These are phyloP conservation scores for Cercospora sesami DNA, from an alignment of 2,329 filamentous ascomycete genomes.

Conservation along the genomic window DNA sequence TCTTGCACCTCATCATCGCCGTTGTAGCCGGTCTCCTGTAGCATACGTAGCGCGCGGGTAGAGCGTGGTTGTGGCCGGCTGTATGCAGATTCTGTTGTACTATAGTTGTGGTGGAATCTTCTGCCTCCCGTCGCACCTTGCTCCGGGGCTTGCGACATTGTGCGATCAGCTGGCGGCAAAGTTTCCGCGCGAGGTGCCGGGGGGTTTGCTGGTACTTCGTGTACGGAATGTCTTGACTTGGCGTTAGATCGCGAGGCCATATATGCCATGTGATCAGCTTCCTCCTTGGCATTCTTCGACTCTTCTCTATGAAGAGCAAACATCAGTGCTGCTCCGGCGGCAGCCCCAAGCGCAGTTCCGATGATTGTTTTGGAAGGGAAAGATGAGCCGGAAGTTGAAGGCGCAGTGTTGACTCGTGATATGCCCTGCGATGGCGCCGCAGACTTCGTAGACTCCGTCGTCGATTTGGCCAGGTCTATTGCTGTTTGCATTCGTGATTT, in stretches of 20 bases:
- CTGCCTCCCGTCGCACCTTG: slow-evolving; percentile 14
- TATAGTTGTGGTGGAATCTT: slow-evolving; percentile 33
- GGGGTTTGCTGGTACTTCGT: slow-evolving; percentile 15
- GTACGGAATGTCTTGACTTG: slow-evolving; percentile 23
- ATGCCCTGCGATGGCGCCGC: slow-evolving; percentile 25
- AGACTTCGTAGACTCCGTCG: slow-evolving; percentile 28
- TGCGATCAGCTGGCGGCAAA: slow-evolving; percentile 30
- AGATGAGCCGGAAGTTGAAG: slow-evolving; percentile 16
- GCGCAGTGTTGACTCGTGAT: slow-evolving; percentile 23
- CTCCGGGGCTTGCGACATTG: slow-evolving; percentile 34
- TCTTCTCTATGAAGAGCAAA: slow-evolving; percentile 71
- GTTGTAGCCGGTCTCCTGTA: slow-evolving; percentile 41
- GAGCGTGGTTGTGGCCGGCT: slow-evolving; percentile 29
- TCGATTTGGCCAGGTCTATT: slow-evolving; percentile 30
- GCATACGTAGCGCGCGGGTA: slow-evolving; percentile 38
- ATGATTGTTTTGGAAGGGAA: slow-evolving; percentile 46
- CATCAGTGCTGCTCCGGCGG: slow-evolving; percentile 72
- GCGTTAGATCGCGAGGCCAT: slow-evolving; percentile 25
- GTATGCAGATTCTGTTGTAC: slow-evolving; percentile 35
- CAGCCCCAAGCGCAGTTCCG: slow-evolving; percentile 75
- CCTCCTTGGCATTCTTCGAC: slow-evolving; percentile 47
- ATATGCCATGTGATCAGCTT: slow-evolving; percentile 37
- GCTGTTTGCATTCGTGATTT: slow-evolving; percentile 32
- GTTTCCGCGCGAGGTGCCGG: slow-evolving; percentile 21
- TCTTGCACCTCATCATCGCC: slow-evolving; percentile 32